A percentile compares a stretch with the other conserved stretches of the same genome.
These are phyloP conservation scores for Musa itinerans DNA, from an alignment of 176 grass and related monocot genomes.

Conservation along the genomic window DNA sequence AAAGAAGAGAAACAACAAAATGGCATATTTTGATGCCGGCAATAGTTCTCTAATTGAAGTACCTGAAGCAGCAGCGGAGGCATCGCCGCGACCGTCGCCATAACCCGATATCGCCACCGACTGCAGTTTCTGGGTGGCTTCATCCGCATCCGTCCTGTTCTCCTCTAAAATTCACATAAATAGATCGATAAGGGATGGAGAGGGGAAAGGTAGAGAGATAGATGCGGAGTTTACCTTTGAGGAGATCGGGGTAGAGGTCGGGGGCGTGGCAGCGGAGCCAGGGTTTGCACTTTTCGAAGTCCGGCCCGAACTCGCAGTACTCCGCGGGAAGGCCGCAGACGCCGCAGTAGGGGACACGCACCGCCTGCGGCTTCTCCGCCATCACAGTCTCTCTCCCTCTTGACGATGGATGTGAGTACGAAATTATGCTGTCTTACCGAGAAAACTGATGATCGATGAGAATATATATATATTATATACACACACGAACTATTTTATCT, in stretches of 20 bases:
- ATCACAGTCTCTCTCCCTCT: slow-evolving; percentile 6
- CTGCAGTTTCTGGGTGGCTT: slow-evolving; percentile 60
- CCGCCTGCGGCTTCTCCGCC: slow-evolving; percentile 65
- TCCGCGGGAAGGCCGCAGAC: slow-evolving; percentile 79
- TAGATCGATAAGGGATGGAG: neutral
- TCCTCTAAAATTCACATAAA: slow-evolving; percentile 34
- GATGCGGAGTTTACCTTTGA: slow-evolving; percentile 9
- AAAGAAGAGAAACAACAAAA: neutral
- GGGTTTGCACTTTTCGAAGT: slow-evolving; percentile 97
- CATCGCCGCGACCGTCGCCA: slow-evolving; percentile 30
- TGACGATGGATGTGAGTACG: no score
- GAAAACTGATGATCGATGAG: no score
- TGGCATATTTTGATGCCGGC: neutral
- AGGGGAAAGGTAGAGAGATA: neutral
- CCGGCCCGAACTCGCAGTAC: slow-evolving; percentile 99
- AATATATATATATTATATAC: no score
- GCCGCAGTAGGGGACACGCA: slow-evolving; percentile 79
- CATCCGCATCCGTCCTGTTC: slow-evolving; percentile 39
- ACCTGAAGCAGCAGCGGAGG: neutral
- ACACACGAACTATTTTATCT: no score
- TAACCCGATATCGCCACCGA: slow-evolving; percentile 59
- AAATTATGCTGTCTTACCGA: no score
- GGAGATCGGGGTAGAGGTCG: slow-evolving; percentile 70
- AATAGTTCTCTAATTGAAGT: neutral
- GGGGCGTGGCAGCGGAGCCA: slow-evolving; percentile 83